A percentile compares a stretch with the other conserved stretches of the same genome.
phyloP scores from a whole-genome alignment of 2,329 filamentous ascomycete genomes.

The Byssoonygena ceratinophila region DNA sequence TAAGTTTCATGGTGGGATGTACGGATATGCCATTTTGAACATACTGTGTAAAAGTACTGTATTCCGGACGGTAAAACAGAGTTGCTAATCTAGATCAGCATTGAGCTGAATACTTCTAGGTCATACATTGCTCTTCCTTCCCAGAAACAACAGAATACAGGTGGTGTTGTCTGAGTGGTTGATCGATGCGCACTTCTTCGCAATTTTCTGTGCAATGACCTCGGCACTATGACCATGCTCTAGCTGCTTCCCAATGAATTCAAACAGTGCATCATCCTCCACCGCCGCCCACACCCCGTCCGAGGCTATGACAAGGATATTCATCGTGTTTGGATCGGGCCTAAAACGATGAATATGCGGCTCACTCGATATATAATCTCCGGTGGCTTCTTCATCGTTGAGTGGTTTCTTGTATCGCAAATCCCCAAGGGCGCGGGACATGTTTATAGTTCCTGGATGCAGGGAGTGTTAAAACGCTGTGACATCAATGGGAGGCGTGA shows the following conservation, averaged over 20 bases:
- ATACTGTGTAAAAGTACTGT: no score
- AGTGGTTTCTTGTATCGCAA: constrained; percentile 31
- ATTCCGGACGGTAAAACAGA: no score
- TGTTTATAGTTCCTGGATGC: constrained; percentile 26
- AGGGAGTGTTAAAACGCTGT: background rate
- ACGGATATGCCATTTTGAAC: no score
- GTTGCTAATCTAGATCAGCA: no score
- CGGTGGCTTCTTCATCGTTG: constrained; percentile 19
- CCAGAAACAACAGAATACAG: constrained; percentile 26
- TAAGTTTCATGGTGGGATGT: no score
- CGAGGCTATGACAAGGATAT: constrained; percentile 24
- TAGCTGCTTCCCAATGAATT: constrained; percentile 25
- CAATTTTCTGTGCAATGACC: constrained; percentile 25
- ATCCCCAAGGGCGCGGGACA: constrained; percentile 31
- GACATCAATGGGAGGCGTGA: background rate
- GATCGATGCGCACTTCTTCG: constrained; percentile 16
- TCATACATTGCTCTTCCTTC: background rate
- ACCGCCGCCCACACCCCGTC: constrained; percentile 26
- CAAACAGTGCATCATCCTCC: constrained; percentile 24
- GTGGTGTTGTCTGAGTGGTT: constrained; percentile 26
- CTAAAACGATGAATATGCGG: constrained; percentile 23
- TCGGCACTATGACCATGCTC: constrained; percentile 23
- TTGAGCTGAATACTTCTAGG: background rate
- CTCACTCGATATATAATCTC: constrained; percentile 27
- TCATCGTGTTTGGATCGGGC: constrained; percentile 22